phyloP scores from a whole-genome alignment of 176 grass and related monocot genomes.

The Zoysia pacifica region DNA sequence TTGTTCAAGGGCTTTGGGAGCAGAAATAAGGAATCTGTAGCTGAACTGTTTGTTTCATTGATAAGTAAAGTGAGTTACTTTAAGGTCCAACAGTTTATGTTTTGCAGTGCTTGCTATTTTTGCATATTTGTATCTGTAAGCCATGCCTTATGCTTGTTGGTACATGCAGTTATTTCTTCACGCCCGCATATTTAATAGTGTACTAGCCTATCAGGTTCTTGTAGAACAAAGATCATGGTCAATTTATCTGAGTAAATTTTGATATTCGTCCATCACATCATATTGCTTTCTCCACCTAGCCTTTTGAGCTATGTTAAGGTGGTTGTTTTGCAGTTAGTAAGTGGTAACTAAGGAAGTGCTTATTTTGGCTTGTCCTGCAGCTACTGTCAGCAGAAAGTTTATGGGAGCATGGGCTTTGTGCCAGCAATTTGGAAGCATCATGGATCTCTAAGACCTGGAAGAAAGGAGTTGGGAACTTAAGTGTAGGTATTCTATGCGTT shows the following conservation, averaged over 20 bases:
- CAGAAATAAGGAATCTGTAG: conserved; percentile 80
- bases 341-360: neutral
- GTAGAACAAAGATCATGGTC: neutral
- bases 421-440: conserved; percentile 72
- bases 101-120: neutral
- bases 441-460: conserved; percentile 75
- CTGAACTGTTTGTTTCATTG: conserved; percentile 75
- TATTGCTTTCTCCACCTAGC: neutral
- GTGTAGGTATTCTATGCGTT: conserved; percentile 46
- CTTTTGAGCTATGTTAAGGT: neutral
- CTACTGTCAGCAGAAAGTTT: conserved; percentile 67
- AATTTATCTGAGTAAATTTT: neutral
- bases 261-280: neutral
- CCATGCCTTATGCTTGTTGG: neutral
- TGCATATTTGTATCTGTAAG: neutral
- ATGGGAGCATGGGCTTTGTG: conserved; percentile 84
- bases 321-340: neutral
- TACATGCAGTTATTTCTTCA: neutral
- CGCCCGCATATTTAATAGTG: neutral
- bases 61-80: conserved; percentile 67
- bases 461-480: conserved; percentile 65
- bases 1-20: conserved; percentile 65
- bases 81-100: neutral
- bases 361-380: conserved; percentile 46
- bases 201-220: neutral